phyloP scores from a whole-genome alignment of 1,284 basidiomycete species.

The Gymnopus androsaceus region DNA sequence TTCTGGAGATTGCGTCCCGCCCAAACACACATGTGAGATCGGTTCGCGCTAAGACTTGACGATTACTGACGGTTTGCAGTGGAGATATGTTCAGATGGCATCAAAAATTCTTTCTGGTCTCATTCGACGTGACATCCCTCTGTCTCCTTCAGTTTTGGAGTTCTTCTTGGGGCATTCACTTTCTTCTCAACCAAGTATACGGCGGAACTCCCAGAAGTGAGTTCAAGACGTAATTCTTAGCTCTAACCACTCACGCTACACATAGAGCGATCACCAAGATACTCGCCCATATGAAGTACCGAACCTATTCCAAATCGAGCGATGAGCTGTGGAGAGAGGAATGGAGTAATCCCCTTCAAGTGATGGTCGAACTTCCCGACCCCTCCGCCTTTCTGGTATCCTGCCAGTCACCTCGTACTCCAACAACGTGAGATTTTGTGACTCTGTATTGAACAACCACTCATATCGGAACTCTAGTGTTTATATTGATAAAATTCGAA shows the following conservation, averaged over 20 bases:
- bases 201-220: constrained; percentile 71
- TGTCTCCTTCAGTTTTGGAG: constrained; percentile 62
- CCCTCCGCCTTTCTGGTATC: constrained; percentile 49
- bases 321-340: constrained; percentile 81
- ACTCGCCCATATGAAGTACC: constrained; percentile 80
- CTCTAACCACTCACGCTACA: constrained; percentile 17
- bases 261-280: constrained; percentile 74
- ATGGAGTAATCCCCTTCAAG: constrained; percentile 75
- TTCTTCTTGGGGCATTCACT: constrained; percentile 72
- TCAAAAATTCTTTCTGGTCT: constrained; percentile 73
- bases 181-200: constrained; percentile 83
- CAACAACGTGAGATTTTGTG: constrained; percentile 17
- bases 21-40: constrained; percentile 70
- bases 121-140: constrained; percentile 74
- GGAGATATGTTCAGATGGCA: constrained; percentile 87
- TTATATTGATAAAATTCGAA: constrained; percentile 79
- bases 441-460: constrained; percentile 22
- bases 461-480: constrained; percentile 28
- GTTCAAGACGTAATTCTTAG: constrained; percentile 25
- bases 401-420: constrained; percentile 28
- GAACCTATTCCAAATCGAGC: constrained; percentile 71
- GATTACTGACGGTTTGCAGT: constrained; percentile 47
- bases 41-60: constrained; percentile 8
- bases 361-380: constrained; percentile 53
- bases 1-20: constrained; percentile 68